Evolutionary conservation across 352 stramenopile genomes (phyloP).

Genomic region (Pythium aquatile): DNA sequence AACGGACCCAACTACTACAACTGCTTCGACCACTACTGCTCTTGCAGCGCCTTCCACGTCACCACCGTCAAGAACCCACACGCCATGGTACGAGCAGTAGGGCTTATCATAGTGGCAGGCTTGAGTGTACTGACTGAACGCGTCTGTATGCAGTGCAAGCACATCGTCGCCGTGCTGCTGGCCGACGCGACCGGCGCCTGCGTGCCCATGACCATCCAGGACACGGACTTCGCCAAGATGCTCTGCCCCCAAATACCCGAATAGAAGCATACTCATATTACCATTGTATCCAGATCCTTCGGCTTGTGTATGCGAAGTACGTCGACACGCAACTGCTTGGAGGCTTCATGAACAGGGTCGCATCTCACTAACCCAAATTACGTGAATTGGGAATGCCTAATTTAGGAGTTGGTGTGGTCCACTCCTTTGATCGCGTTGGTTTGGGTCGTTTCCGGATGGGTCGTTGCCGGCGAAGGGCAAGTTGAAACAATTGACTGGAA

Average conservation of each 20-base stretch:
- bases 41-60: conserved; percentile 54
- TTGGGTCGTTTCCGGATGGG: conserved; percentile 20
- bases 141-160: conserved; percentile 50
- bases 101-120: background rate
- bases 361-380: conserved; percentile 6
- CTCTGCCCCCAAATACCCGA: conserved; percentile 34
- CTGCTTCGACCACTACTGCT: conserved; percentile 69
- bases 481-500: conserved; percentile 30
- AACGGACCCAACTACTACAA: conserved; percentile 67
- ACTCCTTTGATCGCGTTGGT: background rate
- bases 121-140: background rate
- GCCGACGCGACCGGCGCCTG: conserved; percentile 51
- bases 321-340: no score
- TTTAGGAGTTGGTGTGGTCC: conserved; percentile 12
- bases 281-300: no score
- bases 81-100: conserved; percentile 42
- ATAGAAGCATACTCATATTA: background rate
- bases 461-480: conserved; percentile 20
- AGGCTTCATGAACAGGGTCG: background rate
- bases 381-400: background rate
- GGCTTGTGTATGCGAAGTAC: no score
- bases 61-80: conserved; percentile 36
- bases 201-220: conserved; percentile 47
- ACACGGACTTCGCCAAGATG: conserved; percentile 62
- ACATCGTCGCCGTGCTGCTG: conserved; percentile 62